Evolutionary conservation across 129 eudicot species (phyloP), one percentile per base, ranked within the genome.

Genomic region (Ambrosia trifida): DNA sequence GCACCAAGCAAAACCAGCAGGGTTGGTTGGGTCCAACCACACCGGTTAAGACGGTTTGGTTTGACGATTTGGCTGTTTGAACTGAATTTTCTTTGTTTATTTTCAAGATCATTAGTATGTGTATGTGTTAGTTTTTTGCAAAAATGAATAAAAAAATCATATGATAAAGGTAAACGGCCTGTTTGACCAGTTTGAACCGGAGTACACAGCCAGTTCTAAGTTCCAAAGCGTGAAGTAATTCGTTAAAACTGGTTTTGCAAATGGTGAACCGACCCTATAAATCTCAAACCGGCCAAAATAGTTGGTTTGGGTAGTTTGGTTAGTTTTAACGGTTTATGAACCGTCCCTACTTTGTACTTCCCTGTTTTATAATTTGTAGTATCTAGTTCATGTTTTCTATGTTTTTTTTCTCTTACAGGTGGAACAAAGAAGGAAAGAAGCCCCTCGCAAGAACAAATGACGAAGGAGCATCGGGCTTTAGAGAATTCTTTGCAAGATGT

Each of bases 401-500:
- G 11, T 14, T 4, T 24, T 77, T 66, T 24, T 65, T 69, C 32
- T 24, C 61, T 61, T 66, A 65, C 79, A 94, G 98, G 98, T 94
- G 78, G 98, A 95, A 74, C 91, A 95, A 81, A 85, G 99, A 81
- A 88, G 96, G 87, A 95, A 95, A 84, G 99, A 95, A 72, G 96
- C 97, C 66, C 66, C 87, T 95, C 62, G 87, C 89, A 46, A 76
- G 80, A 73, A 77, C 79, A 52, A 79, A 83, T 49, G 97, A 95
- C 32, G 95, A 90, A 54, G 92, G 88, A 77, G 77, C 86, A 51
- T 78, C 86, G 24, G 24, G 70, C 84, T 67, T 80, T 88, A 72
- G 95, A 95, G 49, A 81, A 65, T 78, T 90, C 99, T 41, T 88
- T 95, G 69, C 99, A 90, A 78, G 97, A 95, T 72, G 88, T 95